Percentiles rank a stretch among this genome's conserved stretches.
These are phyloP conservation scores for Sporisorium graminicola DNA, from an alignment of 1,284 basidiomycete species.

Conservation along the genomic window DNA sequence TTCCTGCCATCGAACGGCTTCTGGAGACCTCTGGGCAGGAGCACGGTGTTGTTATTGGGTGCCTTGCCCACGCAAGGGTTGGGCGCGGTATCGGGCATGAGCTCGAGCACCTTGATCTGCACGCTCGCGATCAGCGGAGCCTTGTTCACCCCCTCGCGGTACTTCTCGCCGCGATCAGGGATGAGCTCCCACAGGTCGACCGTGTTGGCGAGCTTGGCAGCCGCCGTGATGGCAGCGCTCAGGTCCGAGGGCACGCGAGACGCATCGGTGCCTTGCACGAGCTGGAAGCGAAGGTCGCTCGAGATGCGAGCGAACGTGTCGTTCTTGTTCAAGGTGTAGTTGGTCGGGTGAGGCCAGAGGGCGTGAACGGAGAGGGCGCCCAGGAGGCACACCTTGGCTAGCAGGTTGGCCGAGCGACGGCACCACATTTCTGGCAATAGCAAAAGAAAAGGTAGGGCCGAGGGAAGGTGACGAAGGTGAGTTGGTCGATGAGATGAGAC, in stretches of 20 bases:
- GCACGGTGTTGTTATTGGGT: background rate
- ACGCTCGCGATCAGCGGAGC: conserved; percentile 57
- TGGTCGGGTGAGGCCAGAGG: conserved; percentile 71
- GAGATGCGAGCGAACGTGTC: conserved; percentile 73
- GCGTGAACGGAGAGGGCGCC: conserved; percentile 26
- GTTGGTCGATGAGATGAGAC: background rate
- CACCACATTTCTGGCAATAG: conserved; percentile 19
- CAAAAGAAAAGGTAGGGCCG: background rate
- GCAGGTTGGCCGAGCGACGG: conserved; percentile 9
- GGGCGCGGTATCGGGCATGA: conserved; percentile 29
- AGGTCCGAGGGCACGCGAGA: conserved; percentile 71
- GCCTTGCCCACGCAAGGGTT: conserved; percentile 18
- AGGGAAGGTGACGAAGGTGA: background rate
- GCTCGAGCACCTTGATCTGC: conserved; percentile 41
- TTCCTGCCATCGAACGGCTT: conserved; percentile 17
- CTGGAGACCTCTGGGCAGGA: conserved; percentile 9
- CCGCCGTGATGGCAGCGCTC: conserved; percentile 72
- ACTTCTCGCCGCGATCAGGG: conserved; percentile 73
- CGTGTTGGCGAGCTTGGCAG: conserved; percentile 51
- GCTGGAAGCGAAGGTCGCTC: conserved; percentile 72
- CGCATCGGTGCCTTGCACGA: conserved; percentile 66
- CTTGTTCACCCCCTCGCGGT: conserved; percentile 67
- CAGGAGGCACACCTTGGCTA: conserved; percentile 23
- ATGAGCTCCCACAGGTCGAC: conserved; percentile 74
- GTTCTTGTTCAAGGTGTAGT: conserved; percentile 73